These are phyloP conservation scores for Pistacia vera DNA, from an alignment of 345 rosid species.

Conservation along the genomic window DNA sequence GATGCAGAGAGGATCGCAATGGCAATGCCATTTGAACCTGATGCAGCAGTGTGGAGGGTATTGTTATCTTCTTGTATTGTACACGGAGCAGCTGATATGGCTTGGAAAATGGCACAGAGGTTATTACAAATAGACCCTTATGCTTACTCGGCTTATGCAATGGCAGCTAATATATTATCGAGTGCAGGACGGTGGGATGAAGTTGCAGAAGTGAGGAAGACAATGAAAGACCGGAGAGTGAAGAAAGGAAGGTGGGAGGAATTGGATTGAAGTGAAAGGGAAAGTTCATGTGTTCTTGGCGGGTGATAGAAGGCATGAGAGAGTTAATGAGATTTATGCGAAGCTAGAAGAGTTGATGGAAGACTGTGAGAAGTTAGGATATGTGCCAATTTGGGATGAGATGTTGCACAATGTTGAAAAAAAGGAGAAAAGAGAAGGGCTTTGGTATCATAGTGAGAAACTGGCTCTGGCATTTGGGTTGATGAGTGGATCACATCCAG, in stretches of 20 bases:
- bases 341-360: conserved; percentile 42
- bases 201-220: too few species aligned
- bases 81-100: conserved; percentile 36
- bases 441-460: conserved; percentile 42
- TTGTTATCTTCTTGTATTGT: conserved; percentile 36
- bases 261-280: too few species aligned
- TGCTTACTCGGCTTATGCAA: conserved; percentile 45
- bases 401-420: too few species aligned
- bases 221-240: too few species aligned
- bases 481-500: conserved; percentile 35
- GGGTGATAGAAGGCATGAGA: conserved; percentile 35
- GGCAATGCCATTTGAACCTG: too few species aligned
- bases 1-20: too few species aligned
- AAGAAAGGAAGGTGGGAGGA: too few species aligned
- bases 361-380: too few species aligned
- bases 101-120: conserved; percentile 24
- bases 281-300: too few species aligned
- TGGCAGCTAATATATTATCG: conserved; percentile 35
- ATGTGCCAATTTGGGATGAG: too few species aligned
- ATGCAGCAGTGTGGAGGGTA: conserved; percentile 3
- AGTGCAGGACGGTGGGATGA: conserved; percentile 20
- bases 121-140: not conserved
- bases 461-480: conserved; percentile 58
- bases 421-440: too few species aligned
- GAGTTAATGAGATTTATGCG: conserved; percentile 34